A percentile compares a stretch with the other conserved stretches of the same genome.
These are phyloP conservation scores for Alternaria gaisen DNA, from an alignment of 2,329 filamentous ascomycete species.

Conservation along the genomic window DNA sequence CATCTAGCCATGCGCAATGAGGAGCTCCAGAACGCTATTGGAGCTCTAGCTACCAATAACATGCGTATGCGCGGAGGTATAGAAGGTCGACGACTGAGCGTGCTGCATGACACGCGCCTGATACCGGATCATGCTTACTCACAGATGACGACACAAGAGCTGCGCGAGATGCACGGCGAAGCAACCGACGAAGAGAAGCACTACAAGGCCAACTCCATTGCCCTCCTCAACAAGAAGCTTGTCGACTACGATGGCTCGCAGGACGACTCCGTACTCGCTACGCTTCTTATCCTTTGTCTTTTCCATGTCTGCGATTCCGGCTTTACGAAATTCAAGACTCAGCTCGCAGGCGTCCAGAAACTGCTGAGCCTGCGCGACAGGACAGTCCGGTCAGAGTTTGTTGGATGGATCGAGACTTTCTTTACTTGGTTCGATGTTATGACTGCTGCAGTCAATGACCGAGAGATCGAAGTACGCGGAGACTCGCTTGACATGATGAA, in stretches of 20 bases:
- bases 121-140: conserved; percentile 51
- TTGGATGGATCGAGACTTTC: conserved; percentile 89
- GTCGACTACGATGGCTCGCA: conserved; percentile 77
- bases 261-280: conserved; percentile 87
- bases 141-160: conserved; percentile 48
- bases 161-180: conserved; percentile 59
- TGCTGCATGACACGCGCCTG: conserved; percentile 41
- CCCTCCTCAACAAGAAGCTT: conserved; percentile 83
- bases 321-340: conserved; percentile 90
- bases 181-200: conserved; percentile 79
- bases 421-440: conserved; percentile 97
- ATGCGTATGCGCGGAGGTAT: conserved; percentile 81
- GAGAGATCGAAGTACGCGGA: conserved; percentile 80
- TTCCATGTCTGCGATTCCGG: conserved; percentile 95
- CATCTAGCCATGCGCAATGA: conserved; percentile 79
- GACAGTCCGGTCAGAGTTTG: conserved; percentile 68
- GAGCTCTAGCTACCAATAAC: conserved; percentile 88
- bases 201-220: conserved; percentile 85
- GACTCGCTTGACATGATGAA: conserved; percentile 70
- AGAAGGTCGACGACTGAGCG: conserved; percentile 54
- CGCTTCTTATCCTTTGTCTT: conserved; percentile 85
- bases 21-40: conserved; percentile 91
- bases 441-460: conserved; percentile 89
- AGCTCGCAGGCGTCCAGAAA: conserved; percentile 92
- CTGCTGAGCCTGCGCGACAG: conserved; percentile 79